These are phyloP conservation scores for Bombardia bombarda DNA, from an alignment of 495 filamentous ascomycete species.

Conservation along the genomic window DNA sequence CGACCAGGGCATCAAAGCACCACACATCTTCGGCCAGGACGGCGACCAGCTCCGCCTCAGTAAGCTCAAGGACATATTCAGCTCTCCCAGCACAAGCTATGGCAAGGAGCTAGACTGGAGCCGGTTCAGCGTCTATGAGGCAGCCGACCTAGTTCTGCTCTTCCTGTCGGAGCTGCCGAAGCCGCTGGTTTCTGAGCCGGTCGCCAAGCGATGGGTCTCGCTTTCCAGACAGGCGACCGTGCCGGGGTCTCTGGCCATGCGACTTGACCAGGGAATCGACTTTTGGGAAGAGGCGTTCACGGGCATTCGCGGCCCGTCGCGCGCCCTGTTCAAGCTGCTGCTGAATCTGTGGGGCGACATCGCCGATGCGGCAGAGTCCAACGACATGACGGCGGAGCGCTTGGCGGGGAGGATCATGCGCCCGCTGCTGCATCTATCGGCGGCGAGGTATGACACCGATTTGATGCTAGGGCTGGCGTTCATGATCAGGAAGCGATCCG, in stretches of 20 bases:
- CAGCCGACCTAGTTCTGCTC: conserved; percentile 30
- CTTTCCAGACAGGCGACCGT: conserved; percentile 31
- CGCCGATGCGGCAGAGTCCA: conserved; percentile 22
- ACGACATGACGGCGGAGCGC: conserved; percentile 39
- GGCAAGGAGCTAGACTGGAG: conserved; percentile 31
- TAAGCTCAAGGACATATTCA: conserved; percentile 29
- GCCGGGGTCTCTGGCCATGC: conserved; percentile 19
- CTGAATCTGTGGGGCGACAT: conserved; percentile 38
- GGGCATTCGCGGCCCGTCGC: conserved; percentile 28
- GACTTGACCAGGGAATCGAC: conserved; percentile 35
- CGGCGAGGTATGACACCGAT: conserved; percentile 26
- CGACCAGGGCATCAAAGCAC: conserved; percentile 24
- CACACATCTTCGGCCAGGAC: conserved; percentile 30
- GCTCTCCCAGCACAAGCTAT: conserved; percentile 22
- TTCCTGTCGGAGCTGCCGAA: conserved; percentile 32
- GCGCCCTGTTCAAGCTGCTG: conserved; percentile 34
- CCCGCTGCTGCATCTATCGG: conserved; percentile 30
- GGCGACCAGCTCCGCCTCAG: conserved; percentile 24
- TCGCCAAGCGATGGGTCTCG: conserved; percentile 31
- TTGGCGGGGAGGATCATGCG: conserved; percentile 31
- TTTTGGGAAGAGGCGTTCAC: conserved; percentile 41
- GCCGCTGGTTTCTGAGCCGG: conserved; percentile 27
- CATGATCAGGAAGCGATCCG: conserved; percentile 35
- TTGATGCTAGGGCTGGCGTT: conserved; percentile 36
- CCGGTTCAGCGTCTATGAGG: conserved; percentile 32